Evolutionary conservation across 768 basidiomycete genomes (phyloP), one percentile per base, ranked within the genome.

Genomic region (Suillus luteus): DNA sequence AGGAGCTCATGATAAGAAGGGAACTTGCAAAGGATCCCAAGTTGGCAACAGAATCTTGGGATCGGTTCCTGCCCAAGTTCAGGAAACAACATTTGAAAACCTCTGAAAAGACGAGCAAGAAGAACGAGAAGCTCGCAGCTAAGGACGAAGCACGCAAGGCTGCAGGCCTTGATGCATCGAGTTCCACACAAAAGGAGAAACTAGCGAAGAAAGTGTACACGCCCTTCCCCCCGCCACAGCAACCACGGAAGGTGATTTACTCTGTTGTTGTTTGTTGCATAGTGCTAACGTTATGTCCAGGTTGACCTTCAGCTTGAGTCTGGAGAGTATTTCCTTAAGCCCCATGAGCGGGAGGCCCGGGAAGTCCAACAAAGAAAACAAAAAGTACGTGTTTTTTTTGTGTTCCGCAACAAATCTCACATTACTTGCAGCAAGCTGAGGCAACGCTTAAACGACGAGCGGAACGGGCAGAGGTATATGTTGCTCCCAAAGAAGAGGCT

Each of bases 21-120:
- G 97, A 99, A 78, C 84, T 99, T 6, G 95, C 96, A 27, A 99
- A 99, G 79, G 97, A 99, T 72, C 96, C 97, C 5, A 96, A 96
- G 72, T 85, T 99, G 19, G 95, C 91, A 1, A 88, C 82, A 14
- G 95, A 99, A 71, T 90, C 90, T 27, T 99, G 97, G 97, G 96
- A 99, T 68, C 86, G 97, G 17, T 99, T 99, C 82, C 81, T 99
- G 15, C 97, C 97, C 19, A 87, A 94, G 74, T 99, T 99, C 86
- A 87, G 96, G 61, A 96, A 92, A 76, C 85, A 86, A 22, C 95
- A 98, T 71, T 85, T 98, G 69, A 95, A 87, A 70, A 98, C 94
- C 0, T 93, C 95, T 3, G 93, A 98, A 73, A 96, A 96, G 83
- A 96, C 94, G 0, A 84, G 85, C 11, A 90, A 88, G 80, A 97